Evolutionary conservation across 2,329 filamentous ascomycete genomes (phyloP).

Genomic region (Diaporthe aspalathi): DNA sequence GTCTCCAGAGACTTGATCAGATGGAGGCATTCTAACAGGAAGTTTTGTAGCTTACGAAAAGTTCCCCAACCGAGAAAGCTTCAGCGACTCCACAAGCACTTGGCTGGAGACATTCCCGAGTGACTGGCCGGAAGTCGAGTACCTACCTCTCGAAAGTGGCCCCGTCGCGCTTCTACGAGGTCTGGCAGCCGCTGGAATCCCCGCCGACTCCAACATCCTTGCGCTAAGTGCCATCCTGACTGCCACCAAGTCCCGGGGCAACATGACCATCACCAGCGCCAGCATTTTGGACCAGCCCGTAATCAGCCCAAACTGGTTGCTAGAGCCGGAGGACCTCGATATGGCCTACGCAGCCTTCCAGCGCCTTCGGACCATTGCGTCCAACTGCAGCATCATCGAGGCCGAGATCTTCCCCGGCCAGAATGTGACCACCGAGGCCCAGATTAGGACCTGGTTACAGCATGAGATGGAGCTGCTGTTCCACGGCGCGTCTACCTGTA

Average conservation of each 20-base stretch:
- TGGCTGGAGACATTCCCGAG: background rate
- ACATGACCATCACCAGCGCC: slow-evolving; percentile 1
- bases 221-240: background rate
- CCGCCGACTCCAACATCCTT: background rate
- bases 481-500: background rate
- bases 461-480: background rate
- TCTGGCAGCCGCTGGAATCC: background rate
- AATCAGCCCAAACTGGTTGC: background rate
- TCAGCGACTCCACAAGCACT: background rate
- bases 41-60: background rate
- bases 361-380: background rate
- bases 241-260: background rate
- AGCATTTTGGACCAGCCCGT: background rate
- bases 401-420: slow-evolving; percentile 7
- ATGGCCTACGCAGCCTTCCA: background rate
- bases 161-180: background rate
- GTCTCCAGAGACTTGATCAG: background rate
- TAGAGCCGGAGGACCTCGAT: background rate
- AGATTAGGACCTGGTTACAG: background rate
- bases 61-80: background rate
- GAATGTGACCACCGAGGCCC: background rate
- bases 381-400: background rate
- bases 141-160: background rate
- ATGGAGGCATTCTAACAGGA: background rate
- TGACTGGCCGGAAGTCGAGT: background rate